Conservation (phyloP, 2,329 filamentous ascomycete species). For the Colletotrichum sp. region DNA sequence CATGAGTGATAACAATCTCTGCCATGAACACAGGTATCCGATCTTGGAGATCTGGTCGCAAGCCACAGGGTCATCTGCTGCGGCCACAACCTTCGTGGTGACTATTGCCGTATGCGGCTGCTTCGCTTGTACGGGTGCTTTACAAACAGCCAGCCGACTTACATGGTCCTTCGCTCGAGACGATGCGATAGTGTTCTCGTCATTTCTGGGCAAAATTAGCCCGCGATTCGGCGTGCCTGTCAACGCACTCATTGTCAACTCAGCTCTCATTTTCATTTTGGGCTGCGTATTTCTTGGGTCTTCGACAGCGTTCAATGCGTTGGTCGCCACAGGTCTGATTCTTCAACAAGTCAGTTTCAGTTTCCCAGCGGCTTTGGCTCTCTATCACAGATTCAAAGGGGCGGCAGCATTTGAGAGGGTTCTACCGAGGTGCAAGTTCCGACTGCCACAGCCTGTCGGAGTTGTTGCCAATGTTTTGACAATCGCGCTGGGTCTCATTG, state of each 20-base stretch:
- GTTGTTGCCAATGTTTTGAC: not conserved
- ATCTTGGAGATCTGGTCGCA: slow-evolving; percentile 14
- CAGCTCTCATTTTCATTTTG: not conserved
- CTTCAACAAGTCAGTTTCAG: slow-evolving; percentile 15
- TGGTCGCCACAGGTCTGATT: slow-evolving; percentile 6
- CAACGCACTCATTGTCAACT: slow-evolving; percentile 5
- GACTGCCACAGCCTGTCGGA: not conserved
- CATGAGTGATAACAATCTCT: not conserved
- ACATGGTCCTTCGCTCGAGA: slow-evolving; percentile 16
- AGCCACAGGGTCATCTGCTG: not conserved
- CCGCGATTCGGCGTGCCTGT: not conserved
- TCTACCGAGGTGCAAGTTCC: not conserved
- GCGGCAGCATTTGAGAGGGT: not conserved
- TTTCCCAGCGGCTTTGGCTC: not conserved
- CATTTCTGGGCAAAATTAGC: not conserved
- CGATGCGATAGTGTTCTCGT: not conserved
- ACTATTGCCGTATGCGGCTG: not conserved
- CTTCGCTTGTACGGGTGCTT: slow-evolving; percentile 8
- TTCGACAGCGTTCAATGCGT: slow-evolving; percentile 11
- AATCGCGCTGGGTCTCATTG: not conserved
- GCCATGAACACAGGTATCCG: not conserved
- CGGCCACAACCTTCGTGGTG: not conserved
- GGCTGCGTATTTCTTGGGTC: slow-evolving; percentile 8
- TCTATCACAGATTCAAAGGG: not conserved
- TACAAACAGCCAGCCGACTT: slow-evolving; percentile 10